Evolutionary conservation across 1,284 basidiomycete genomes (phyloP), one percentile per base, ranked within the genome.

Genomic region (Singerocomus inundabilis): DNA sequence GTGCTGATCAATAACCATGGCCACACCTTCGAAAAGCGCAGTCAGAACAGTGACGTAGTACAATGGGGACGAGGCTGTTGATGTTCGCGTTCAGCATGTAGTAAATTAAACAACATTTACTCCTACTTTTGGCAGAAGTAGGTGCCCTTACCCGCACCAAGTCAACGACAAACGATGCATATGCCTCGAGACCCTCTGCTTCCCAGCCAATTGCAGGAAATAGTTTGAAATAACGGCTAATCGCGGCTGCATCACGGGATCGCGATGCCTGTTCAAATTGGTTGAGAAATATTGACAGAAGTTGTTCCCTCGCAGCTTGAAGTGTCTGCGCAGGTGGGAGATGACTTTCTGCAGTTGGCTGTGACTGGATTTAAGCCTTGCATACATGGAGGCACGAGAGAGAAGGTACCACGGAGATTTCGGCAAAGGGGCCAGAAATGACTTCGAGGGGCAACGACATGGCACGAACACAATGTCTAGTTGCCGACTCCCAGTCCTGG

Each of bases 1-100:
- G 67, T 99, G 97, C 64, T 98, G 94, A 62, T 96, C 94, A 35
- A 99, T 87, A 54, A 99, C 93, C 73, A 92, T 84, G 1, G 96
- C 97, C 37, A 99, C 88, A 48, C 89, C 90, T 71, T 99, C 97
- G 58, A 98, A 95, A 1, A 99, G 78, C 2, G 88, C 85, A 1
- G 94, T 98, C 45, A 98, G 72, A 5, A 85, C 79, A 4, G 90
- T 85, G 54, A 95, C 84, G 66, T 93, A 96, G 70, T 94, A 95
- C 21, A 93, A 71, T 1, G 93, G 88, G 1, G 92, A 94, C 11
- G 91, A 93, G 1, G 88, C 91, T 95, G 66, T 24, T 21, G 21
- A 44, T 37, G 38, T 52, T 53, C 30, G 44, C 26, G 52, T 13
- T 56, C 34, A 58, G 33, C 41, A 46, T 28, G 44, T 13, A 46